Percentiles rank a stretch among this genome's conserved stretches.
phyloP scores from a whole-genome alignment of 768 basidiomycete species.

The Kwoniella heveanensis region DNA sequence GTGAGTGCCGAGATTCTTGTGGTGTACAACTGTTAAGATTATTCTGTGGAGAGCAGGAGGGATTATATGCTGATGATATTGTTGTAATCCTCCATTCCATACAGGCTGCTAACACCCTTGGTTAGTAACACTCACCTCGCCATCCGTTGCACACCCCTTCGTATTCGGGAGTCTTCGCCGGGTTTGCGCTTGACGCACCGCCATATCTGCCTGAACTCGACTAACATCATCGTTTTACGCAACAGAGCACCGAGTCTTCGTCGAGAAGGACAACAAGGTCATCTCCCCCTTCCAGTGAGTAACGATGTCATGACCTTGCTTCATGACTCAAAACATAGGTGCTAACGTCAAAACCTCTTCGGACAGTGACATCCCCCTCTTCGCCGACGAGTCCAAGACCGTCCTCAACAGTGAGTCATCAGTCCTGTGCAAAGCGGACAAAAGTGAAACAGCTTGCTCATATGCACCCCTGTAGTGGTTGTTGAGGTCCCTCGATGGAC shows the following conservation, averaged over 20 bases:
- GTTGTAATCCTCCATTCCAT: neutral
- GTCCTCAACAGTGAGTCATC: constrained; percentile 90
- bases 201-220: neutral
- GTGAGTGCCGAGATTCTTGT: constrained; percentile 22
- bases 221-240: neutral
- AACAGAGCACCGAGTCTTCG: constrained; percentile 89
- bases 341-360: constrained; percentile 50
- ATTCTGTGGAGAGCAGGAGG: too few species aligned
- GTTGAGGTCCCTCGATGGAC: constrained; percentile 83
- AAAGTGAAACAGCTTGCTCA: neutral
- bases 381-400: constrained; percentile 90
- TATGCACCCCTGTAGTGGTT: constrained; percentile 39
- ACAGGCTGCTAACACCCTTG: constrained; percentile 84
- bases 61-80: too few species aligned
- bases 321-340: neutral
- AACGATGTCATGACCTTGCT: neutral
- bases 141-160: too few species aligned
- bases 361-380: constrained; percentile 97
- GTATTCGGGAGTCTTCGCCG: too few species aligned
- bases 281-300: constrained; percentile 57
- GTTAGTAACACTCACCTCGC: constrained; percentile 65
- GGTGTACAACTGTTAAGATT: too few species aligned
- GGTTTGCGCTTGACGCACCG: too few species aligned
- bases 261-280: constrained; percentile 80
- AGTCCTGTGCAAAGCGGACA: neutral